These are phyloP conservation scores for Patellifolia procumbens DNA, from an alignment of 179 eudicot genomes.

Conservation along the genomic window DNA sequence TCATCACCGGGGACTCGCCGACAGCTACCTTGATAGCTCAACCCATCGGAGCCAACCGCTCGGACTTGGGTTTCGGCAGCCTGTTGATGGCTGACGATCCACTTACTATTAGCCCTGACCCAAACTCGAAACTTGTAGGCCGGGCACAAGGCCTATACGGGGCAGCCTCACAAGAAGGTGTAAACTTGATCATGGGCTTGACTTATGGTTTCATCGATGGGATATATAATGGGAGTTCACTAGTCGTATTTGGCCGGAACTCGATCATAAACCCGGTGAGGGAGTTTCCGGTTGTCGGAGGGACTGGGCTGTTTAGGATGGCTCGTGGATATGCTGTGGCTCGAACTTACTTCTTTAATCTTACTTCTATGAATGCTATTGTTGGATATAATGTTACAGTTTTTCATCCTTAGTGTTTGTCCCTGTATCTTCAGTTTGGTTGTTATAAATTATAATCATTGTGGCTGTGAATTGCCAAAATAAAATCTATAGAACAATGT, in stretches of 20 bases:
- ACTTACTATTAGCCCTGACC: slow-evolving; percentile 24
- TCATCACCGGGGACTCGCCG: slow-evolving; percentile 14
- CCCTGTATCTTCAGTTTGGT: too few relatives aligned
- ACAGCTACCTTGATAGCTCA: slow-evolving; percentile 12
- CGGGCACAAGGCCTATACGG: slow-evolving; percentile 37
- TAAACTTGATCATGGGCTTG: slow-evolving; percentile 16
- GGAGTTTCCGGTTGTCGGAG: slow-evolving; percentile 34
- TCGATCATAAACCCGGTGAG: slow-evolving; percentile 13
- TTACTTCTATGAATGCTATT: slow-evolving; percentile 18
- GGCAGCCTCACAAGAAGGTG: slow-evolving; percentile 15
- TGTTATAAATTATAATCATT: too few relatives aligned
- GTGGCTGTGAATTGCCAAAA: too few relatives aligned
- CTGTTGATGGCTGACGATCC: slow-evolving; percentile 27
- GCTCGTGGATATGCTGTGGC: slow-evolving; percentile 34
- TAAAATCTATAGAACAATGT: too few relatives aligned
- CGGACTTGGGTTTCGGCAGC: not conserved
- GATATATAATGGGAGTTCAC: slow-evolving; percentile 28
- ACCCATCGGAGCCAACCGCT: not conserved
- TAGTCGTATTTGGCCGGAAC: slow-evolving; percentile 24
- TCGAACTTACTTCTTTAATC: slow-evolving; percentile 11
- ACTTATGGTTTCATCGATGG: slow-evolving; percentile 25
- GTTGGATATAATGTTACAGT: slow-evolving; percentile 33
- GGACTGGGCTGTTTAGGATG: slow-evolving; percentile 33
- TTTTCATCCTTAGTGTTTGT: slow-evolving; percentile 1
- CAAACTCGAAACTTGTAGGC: slow-evolving; percentile 27